Evolutionary conservation across 176 grass and related monocot genomes (phyloP).

Genomic region (Oryza meridionalis): DNA sequence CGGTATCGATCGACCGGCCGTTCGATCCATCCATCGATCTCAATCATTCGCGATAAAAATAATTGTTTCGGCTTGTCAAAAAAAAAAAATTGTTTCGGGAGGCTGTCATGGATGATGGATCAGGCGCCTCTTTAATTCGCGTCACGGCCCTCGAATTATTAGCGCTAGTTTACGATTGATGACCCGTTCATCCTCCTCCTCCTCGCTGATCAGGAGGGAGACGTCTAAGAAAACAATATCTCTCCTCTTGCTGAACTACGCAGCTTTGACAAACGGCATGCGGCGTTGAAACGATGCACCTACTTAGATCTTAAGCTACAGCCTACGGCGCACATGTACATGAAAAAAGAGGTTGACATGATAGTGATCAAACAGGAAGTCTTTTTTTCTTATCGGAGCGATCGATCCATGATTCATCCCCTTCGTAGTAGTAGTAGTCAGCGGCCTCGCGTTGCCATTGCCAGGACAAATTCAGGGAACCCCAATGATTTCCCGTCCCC

Average conservation of each 20-base stretch:
- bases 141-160: constrained; percentile 33
- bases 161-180: constrained; percentile 19
- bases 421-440: background rate
- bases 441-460: background rate
- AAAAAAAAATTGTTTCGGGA: background rate
- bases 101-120: constrained; percentile 44
- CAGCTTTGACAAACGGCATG: background rate
- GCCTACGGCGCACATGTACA: background rate
- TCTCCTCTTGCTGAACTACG: background rate
- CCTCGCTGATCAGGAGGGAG: background rate
- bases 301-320: constrained; percentile 9
- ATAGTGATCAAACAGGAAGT: background rate
- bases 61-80: background rate
- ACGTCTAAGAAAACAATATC: background rate
- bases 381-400: background rate
- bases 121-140: constrained; percentile 14
- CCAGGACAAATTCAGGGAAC: background rate
- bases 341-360: background rate
- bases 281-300: constrained; percentile 11
- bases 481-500: background rate
- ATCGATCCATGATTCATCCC: background rate
- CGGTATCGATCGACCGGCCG: background rate
- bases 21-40: constrained; percentile 14
- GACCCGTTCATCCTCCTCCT: constrained; percentile 31
- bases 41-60: constrained; percentile 38